These are phyloP conservation scores for Vicia faba DNA, from an alignment of 306 rosid genomes.

Conservation along the genomic window DNA sequence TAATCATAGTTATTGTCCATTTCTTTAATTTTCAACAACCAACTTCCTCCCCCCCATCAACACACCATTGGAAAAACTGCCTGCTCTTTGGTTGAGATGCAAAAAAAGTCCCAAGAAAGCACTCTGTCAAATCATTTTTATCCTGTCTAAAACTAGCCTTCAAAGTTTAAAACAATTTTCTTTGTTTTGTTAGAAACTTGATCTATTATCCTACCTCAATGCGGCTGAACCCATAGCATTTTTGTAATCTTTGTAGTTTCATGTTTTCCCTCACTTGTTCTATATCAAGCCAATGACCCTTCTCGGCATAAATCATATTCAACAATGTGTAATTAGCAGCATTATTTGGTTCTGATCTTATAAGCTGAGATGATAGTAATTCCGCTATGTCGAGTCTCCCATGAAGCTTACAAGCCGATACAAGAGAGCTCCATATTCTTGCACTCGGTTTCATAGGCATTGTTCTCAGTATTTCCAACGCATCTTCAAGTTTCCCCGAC, in stretches of 20 bases:
- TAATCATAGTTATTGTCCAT: not conserved
- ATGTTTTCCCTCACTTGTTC: constrained; percentile 51
- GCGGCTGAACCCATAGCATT: constrained; percentile 58
- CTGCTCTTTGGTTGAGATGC: not conserved
- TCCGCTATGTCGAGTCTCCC: constrained; percentile 60
- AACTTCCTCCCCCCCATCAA: not conserved
- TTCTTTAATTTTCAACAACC: not conserved
- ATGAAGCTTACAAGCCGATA: constrained; percentile 63
- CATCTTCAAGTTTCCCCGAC: constrained; percentile 66
- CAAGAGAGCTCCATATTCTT: constrained; percentile 64
- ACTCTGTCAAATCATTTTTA: not conserved
- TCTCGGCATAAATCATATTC: constrained; percentile 61
- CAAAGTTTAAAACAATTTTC: constrained; percentile 11
- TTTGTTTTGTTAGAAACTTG: constrained; percentile 21
- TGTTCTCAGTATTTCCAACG: constrained; percentile 47
- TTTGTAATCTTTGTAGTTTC: constrained; percentile 51
- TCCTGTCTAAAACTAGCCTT: not conserved
- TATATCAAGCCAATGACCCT: constrained; percentile 56
- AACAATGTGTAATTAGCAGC: constrained; percentile 56
- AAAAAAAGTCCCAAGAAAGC: not conserved
- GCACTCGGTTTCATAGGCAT: constrained; percentile 67
- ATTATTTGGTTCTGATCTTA: constrained; percentile 58
- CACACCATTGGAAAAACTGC: not conserved
- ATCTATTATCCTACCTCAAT: constrained; percentile 41
- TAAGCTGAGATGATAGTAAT: constrained; percentile 50